A percentile compares a stretch with the other conserved stretches of the same genome.
Conservation (phyloP, 2,329 filamentous ascomycete genomes). For the Pyricularia sp. region DNA sequence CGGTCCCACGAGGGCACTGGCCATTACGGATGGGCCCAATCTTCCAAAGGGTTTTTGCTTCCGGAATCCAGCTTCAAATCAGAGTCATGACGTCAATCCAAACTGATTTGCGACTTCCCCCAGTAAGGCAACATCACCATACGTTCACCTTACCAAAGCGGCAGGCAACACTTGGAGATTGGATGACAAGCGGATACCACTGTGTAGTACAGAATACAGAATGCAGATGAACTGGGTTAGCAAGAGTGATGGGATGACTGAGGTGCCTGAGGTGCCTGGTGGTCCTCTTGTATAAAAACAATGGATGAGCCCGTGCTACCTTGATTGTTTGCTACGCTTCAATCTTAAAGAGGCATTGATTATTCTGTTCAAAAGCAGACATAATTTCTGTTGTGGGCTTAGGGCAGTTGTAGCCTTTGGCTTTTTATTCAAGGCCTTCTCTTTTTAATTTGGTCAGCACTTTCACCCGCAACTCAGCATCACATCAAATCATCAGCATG, state of each 20-base stretch:
- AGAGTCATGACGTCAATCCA: background rate
- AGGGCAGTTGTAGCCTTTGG: background rate
- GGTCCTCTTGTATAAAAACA: background rate
- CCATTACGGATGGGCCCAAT: background rate
- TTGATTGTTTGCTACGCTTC: background rate
- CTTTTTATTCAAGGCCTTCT: background rate
- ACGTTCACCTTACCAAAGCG: background rate
- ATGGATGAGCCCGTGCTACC: background rate
- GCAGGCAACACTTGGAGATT: background rate
- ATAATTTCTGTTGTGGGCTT: background rate
- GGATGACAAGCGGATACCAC: background rate
- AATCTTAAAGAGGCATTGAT: background rate
- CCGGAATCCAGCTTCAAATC: background rate
- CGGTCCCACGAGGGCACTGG: background rate
- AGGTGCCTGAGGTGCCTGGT: background rate
- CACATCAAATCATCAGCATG: background rate
- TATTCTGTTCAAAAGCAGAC: background rate
- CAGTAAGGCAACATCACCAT: background rate
- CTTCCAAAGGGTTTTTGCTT: background rate
- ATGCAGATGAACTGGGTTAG: background rate
- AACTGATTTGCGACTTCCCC: background rate
- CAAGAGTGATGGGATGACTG: background rate
- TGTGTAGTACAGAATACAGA: background rate
- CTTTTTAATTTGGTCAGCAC: background rate
- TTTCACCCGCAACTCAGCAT: background rate